Conservation (phyloP, 306 rosid species). For the Dryas alaskensis region DNA sequence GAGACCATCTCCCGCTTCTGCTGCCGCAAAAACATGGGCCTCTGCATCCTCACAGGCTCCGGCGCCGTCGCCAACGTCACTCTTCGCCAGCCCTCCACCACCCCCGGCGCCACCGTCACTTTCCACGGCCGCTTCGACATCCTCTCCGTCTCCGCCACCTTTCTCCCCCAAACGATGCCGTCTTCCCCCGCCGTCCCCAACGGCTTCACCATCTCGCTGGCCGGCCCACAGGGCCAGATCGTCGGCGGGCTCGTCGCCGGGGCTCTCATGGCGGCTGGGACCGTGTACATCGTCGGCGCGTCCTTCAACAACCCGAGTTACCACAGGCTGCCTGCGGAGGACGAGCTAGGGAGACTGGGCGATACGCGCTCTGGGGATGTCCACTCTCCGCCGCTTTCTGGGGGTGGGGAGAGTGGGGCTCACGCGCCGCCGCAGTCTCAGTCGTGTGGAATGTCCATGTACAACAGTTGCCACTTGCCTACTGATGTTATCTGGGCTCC, state of each 20-base stretch:
- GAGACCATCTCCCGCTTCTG: slow-evolving; percentile 67
- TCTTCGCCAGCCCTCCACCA: slow-evolving; percentile 75
- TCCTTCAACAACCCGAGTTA: slow-evolving; percentile 74
- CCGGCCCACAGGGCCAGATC: slow-evolving; percentile 95
- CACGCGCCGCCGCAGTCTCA: slow-evolving; percentile 56
- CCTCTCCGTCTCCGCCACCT: slow-evolving; percentile 74
- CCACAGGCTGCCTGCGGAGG: slow-evolving; percentile 66
- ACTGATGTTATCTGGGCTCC: slow-evolving; percentile 90
- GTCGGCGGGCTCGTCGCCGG: slow-evolving; percentile 84
- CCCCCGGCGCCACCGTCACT: slow-evolving; percentile 72
- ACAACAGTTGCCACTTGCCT: slow-evolving; percentile 53
- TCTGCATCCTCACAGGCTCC: slow-evolving; percentile 65
- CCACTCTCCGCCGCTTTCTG: slow-evolving; percentile 42
- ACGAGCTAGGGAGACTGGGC: slow-evolving; percentile 29
- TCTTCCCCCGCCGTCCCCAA: slow-evolving; percentile 35
- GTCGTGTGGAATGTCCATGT: slow-evolving; percentile 72
- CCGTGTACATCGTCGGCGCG: slow-evolving; percentile 65
- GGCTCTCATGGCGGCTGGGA: slow-evolving; percentile 55
- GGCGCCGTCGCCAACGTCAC: slow-evolving; percentile 80
- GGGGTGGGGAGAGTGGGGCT: slow-evolving; percentile 48
- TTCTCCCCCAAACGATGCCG: slow-evolving; percentile 39
- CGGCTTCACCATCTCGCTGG: slow-evolving; percentile 75
- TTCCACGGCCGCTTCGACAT: slow-evolving; percentile 93
- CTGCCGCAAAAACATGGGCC: slow-evolving; percentile 61
- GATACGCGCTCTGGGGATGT: slow-evolving; percentile 43